Percentiles rank a stretch among this genome's conserved stretches.
phyloP scores from a whole-genome alignment of 306 rosid species.

The Fragaria ananassa region DNA sequence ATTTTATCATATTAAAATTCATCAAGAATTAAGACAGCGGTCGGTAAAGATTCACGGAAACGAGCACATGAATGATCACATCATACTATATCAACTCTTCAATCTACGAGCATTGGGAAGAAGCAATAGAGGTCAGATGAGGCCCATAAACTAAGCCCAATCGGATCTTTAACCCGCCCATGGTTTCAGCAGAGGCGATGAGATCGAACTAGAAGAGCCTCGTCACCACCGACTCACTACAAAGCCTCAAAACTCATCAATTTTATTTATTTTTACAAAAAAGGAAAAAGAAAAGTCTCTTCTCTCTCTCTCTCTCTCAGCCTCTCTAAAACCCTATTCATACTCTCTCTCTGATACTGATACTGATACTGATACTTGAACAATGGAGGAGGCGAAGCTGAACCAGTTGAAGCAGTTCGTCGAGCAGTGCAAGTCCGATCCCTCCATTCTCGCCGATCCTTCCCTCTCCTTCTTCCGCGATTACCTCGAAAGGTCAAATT shows the following conservation, averaged over 20 bases:
- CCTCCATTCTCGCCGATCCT: conserved; percentile 70
- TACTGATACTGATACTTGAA: not conserved
- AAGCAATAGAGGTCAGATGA: too few species aligned
- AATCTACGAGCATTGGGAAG: too few species aligned
- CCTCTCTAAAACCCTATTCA: conserved; percentile 10
- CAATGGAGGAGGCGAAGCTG: conserved; percentile 68
- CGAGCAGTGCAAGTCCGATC: conserved; percentile 73
- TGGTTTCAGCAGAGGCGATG: not conserved
- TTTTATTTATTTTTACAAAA: not conserved
- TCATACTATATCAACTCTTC: too few species aligned
- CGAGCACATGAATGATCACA: too few species aligned
- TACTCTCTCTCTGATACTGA: not conserved
- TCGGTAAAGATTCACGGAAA: too few species aligned
- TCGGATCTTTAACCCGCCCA: not conserved
- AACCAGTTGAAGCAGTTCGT: conserved; percentile 64
- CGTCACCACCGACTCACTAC: conserved; percentile 4
- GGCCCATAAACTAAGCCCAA: not conserved
- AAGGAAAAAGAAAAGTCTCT: not conserved
- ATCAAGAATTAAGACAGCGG: too few species aligned
- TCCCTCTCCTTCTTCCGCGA: conserved; percentile 92
- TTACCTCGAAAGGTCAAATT: conserved; percentile 60
- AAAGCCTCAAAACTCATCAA: not conserved
- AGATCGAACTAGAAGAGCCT: conserved; percentile 13
- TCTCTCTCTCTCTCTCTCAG: not conserved
- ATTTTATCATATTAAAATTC: too few species aligned